Evolutionary conservation across 2,329 filamentous ascomycete species (phyloP), one percentile per base, ranked within the genome.

Genomic region (Aureobasidium zeae): DNA sequence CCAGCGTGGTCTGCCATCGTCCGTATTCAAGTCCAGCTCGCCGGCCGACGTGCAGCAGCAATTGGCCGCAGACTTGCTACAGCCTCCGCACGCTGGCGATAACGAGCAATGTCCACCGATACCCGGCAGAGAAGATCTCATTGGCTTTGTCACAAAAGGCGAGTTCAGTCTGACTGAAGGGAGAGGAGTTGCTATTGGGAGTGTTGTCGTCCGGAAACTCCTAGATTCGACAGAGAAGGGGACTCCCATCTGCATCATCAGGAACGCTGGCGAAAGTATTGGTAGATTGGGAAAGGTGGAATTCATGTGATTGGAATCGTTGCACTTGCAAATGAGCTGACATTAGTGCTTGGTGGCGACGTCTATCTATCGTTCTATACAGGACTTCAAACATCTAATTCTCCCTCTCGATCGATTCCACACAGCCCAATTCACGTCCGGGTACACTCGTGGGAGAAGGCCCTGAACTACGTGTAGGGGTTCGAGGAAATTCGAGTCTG

Each of bases 81-180:
- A 63, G 57, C 57, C 66, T 15, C 30, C 45, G 12, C 16, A 17
- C 0, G 56, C 55, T 5, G 53, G 56, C 15, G n/a, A 33, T 3
- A 11, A 34, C 21, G 12, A 43, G 5, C 13, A 15, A 13, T 32
- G 37, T 29, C 81, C 81, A 1, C 57, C 78, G 0, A 77, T 87
- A n/a, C 89, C 89, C 0, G 70, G 71, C 8, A 78, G 79, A 49
- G 70, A 74, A 16, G 84, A 95, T 58, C 69, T 96, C 10, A 76
- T 96, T 38, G 91, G 91, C 0, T 98, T 94, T 59, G 80, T 95
- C 17, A 95, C 87, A 2, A 83, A 82, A 1, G 91, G 89, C 0
- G 81, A 84, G 38, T 94, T 82, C 59, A 87, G 82, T 55, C 72
- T 96, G 2, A 75, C 77, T 2, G 77, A 83, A 51, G 91, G 89